Conservation (phyloP, 2,329 filamentous ascomycete species). For the Moelleriella libera region DNA sequence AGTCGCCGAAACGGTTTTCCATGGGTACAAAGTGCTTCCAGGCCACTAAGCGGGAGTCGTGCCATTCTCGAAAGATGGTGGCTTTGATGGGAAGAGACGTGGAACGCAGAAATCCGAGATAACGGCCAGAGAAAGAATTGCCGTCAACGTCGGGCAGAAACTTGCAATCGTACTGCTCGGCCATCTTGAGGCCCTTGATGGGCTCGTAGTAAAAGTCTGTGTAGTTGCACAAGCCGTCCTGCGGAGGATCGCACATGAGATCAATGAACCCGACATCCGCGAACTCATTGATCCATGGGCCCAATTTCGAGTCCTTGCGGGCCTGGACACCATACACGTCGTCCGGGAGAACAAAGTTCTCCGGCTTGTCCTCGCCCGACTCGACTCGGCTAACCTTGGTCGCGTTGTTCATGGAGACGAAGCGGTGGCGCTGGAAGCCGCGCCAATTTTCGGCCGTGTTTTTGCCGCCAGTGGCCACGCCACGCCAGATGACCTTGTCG, state of each 20-base stretch:
- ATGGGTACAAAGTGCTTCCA: constrained; percentile 77
- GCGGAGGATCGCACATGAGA: constrained; percentile 31
- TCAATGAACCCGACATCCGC: constrained; percentile 39
- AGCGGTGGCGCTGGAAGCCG: constrained; percentile 62
- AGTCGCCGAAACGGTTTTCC: constrained; percentile 58
- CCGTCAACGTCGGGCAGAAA: constrained; percentile 68
- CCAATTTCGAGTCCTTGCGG: constrained; percentile 27
- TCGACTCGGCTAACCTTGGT: constrained; percentile 41
- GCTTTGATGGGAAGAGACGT: constrained; percentile 63
- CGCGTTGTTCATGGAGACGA: constrained; percentile 58
- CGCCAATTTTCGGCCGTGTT: constrained; percentile 51
- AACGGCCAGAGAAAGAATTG: constrained; percentile 55
- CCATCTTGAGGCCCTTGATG: constrained; percentile 24
- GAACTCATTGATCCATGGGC: constrained; percentile 33
- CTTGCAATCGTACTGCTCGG: constrained; percentile 46
- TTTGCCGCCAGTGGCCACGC: constrained; percentile 50
- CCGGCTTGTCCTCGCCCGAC: constrained; percentile 20
- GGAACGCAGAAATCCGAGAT: constrained; percentile 53
- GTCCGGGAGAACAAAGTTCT: constrained; percentile 40
- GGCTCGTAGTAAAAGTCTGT: constrained; percentile 30
- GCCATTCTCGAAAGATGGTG: constrained; percentile 70
- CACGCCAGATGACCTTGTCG: constrained; percentile 45
- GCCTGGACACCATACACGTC: constrained; percentile 32
- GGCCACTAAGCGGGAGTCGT: constrained; percentile 56
- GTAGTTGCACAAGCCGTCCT: constrained; percentile 29